Percentiles rank a stretch among this genome's conserved stretches.
These are phyloP conservation scores for Selaginella tamariscina DNA, from an alignment of 75 land plant species.

Conservation along the genomic window DNA sequence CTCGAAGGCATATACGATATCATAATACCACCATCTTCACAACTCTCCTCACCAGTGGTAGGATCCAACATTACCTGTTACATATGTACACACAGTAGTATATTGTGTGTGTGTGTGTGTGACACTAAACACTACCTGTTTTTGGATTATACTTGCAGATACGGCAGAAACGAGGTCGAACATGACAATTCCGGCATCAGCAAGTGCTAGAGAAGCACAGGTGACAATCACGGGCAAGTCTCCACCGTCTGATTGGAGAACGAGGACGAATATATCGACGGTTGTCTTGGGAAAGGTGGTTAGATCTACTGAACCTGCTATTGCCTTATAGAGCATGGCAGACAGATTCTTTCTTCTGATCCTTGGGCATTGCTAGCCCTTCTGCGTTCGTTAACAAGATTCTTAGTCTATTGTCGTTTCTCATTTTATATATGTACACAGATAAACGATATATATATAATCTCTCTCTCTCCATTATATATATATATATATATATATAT, in stretches of 20 bases:
- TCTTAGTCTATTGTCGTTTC: no score
- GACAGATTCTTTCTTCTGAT: slow-evolving; percentile 72
- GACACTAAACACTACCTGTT: no score
- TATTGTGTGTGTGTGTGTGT: no score
- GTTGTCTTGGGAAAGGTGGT: slow-evolving; percentile 94
- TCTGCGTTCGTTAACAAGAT: no score
- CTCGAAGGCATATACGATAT: slow-evolving; percentile 77
- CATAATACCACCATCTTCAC: slow-evolving; percentile 77
- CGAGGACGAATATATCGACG: slow-evolving; percentile 92
- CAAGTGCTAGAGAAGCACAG: slow-evolving; percentile 88
- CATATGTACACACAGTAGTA: slow-evolving; percentile 52
- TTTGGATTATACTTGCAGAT: slow-evolving; percentile 43
- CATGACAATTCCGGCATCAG: slow-evolving; percentile 96
- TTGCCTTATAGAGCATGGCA: slow-evolving; percentile 72
- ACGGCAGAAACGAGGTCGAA: slow-evolving; percentile 83
- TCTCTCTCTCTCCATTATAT: no score
- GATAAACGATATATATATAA: no score
- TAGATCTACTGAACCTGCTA: slow-evolving; percentile 83
- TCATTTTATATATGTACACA: no score
- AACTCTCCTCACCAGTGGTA: slow-evolving; percentile 59
- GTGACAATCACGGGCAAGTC: slow-evolving; percentile 80
- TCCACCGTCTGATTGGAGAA: slow-evolving; percentile 93
- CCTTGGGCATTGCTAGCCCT: slow-evolving; percentile 17
- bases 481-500: no score
- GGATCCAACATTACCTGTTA: slow-evolving; percentile 69